Percentiles rank a stretch among this genome's conserved stretches.
phyloP scores from a whole-genome alignment of 352 stramenopile species.

The Elongisporangium prolatum region DNA sequence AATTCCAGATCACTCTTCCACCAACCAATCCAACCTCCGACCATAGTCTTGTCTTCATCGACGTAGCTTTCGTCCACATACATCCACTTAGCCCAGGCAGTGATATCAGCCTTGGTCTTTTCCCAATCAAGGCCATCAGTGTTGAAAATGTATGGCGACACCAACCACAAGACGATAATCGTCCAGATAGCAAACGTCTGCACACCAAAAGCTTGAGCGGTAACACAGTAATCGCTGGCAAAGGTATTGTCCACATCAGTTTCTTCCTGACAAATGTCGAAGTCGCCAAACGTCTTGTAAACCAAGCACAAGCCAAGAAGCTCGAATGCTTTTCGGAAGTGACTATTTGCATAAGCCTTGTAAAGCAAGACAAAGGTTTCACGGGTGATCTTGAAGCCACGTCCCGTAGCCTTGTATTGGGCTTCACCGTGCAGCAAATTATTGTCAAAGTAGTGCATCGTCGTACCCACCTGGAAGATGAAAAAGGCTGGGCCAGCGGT shows the following conservation, averaged over 20 bases:
- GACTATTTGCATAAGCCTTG: constrained; percentile 67
- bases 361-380: constrained; percentile 81
- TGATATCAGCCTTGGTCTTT: constrained; percentile 78
- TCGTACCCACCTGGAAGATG: constrained; percentile 79
- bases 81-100: constrained; percentile 78
- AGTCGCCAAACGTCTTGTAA: constrained; percentile 69
- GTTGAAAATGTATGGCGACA: constrained; percentile 84
- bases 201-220: constrained; percentile 69
- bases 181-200: constrained; percentile 81
- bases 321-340: constrained; percentile 81
- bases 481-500: constrained; percentile 71
- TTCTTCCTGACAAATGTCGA: constrained; percentile 54
- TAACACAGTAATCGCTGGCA: constrained; percentile 58
- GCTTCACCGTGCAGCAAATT: constrained; percentile 76
- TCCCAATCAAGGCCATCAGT: constrained; percentile 82
- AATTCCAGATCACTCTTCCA: constrained; percentile 75
- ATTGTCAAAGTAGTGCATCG: constrained; percentile 86
- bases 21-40: constrained; percentile 74
- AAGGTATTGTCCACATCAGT: constrained; percentile 33
- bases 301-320: constrained; percentile 69
- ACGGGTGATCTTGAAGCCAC: constrained; percentile 81
- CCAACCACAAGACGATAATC: constrained; percentile 66
- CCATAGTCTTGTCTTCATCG: constrained; percentile 62
- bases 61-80: constrained; percentile 62
- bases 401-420: constrained; percentile 77